These are phyloP conservation scores for Spencermartinsiella ligniputridi DNA, from an alignment of 1,139 yeast species.

Conservation along the genomic window DNA sequence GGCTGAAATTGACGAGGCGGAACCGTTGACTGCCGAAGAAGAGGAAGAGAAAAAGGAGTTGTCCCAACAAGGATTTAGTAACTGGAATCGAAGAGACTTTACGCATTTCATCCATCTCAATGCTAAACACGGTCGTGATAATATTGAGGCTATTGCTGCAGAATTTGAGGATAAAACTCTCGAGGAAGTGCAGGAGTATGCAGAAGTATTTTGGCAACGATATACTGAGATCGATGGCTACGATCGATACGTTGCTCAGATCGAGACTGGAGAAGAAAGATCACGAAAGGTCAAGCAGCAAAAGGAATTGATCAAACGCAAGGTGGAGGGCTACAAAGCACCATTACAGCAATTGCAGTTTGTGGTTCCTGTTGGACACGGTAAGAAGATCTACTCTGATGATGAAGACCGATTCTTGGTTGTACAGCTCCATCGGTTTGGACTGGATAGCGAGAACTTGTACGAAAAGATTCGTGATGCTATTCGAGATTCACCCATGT, in stretches of 20 bases:
- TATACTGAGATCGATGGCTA: conserved; percentile 74
- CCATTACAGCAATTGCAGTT: conserved; percentile 76
- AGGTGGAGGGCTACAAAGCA: conserved; percentile 57
- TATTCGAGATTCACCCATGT: conserved; percentile 64
- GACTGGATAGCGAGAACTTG: conserved; percentile 64
- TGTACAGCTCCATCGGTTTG: conserved; percentile 68
- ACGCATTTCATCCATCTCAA: conserved; percentile 76
- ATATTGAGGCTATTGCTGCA: conserved; percentile 54
- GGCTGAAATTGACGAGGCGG: conserved; percentile 66
- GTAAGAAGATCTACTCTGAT: conserved; percentile 77
- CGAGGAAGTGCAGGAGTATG: conserved; percentile 67
- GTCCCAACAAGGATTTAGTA: conserved; percentile 61
- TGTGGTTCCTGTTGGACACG: conserved; percentile 83
- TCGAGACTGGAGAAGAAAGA: conserved; percentile 84
- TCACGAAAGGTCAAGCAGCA: conserved; percentile 60
- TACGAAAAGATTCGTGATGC: conserved; percentile 76
- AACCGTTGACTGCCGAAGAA: conserved; percentile 76
- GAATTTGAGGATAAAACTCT: conserved; percentile 60
- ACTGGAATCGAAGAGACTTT: conserved; percentile 88
- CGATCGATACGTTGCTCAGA: conserved; percentile 79
- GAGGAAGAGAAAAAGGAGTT: conserved; percentile 55
- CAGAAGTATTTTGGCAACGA: conserved; percentile 69
- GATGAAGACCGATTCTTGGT: conserved; percentile 82
- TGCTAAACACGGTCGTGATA: conserved; percentile 73
- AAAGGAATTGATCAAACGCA: conserved; percentile 57